Evolutionary conservation across 768 basidiomycete species (phyloP), one percentile per base, ranked within the genome.

Genomic region (Sporobolomyces pararoseus): DNA sequence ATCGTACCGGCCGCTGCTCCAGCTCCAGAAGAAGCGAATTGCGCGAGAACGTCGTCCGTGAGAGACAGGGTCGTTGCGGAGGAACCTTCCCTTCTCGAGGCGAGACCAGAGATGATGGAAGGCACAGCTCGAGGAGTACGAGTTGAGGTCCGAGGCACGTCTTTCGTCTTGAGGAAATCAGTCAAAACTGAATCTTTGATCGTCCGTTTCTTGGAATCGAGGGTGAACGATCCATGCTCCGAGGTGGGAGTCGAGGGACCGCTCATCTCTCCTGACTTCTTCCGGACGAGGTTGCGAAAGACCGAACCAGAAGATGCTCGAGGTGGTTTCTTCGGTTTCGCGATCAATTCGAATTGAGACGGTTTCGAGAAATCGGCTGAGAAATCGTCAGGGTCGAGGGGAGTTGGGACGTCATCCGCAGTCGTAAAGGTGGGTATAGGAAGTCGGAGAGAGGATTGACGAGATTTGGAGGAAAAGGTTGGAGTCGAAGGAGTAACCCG

Each of bases 151-250:
- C 54, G 16, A 27, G 55, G 29, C 37, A 55, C 44, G 23, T 68
- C 67, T 31, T 50, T 55, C 35, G 61, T 68, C 49, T 50, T 51
- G 13, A 68, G n/a, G 44, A 68, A 49, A 37, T 74, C 73, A 52
- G 55, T 32, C 19, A 65, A 35, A 9, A 66, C 54, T 19, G 58
- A 49, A 34, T 70, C 55, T 16, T 58, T 63, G 3, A 61, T 29
- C 7, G 46, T 25, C 25, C 70, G 60, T 49, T 68, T 63, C 63
- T 51, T 46, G 59, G 54, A 60, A 1, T 54, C 65, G 39, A 44
- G 52, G 39, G 35, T 32, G 35, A 55, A 68, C 9, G 54, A 7
- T 16, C 46, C 37, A 17, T 27, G 1, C 6, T 63, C 63, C 13
- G 46, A 29, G 21, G 59, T 37, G 5, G 68, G 71, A n/a, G 55